Evolutionary conservation across 2,329 filamentous ascomycete species (phyloP).

Genomic region (Apiospora kogelbergensis): DNA sequence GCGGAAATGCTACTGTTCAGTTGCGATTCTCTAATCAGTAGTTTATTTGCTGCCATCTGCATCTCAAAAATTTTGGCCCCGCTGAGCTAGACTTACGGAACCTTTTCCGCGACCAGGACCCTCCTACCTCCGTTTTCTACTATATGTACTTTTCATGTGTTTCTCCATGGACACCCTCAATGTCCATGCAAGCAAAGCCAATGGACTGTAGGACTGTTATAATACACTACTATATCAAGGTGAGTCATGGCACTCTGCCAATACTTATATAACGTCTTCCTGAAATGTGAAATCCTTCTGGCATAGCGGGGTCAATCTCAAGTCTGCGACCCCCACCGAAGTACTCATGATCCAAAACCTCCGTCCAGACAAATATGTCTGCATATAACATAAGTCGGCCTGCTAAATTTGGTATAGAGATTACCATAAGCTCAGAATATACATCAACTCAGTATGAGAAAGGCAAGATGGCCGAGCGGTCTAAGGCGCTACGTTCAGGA

Average conservation of each 20-base stretch:
- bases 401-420: too few relatives aligned
- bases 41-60: neutral
- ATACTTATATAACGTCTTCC: too few relatives aligned
- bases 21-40: neutral
- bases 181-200: too few relatives aligned
- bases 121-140: neutral
- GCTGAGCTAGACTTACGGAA: neutral
- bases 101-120: neutral
- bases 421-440: neutral
- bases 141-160: neutral
- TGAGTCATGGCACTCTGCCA: too few relatives aligned
- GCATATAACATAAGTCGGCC: too few relatives aligned
- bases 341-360: too few relatives aligned
- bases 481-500: conserved; percentile 8
- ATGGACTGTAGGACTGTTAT: too few relatives aligned
- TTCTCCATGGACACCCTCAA: neutral
- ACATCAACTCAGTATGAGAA: neutral
- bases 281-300: too few relatives aligned
- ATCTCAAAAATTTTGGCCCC: conserved; percentile 4
- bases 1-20: neutral
- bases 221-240: too few relatives aligned
- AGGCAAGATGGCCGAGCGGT: conserved; percentile 7
- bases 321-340: too few relatives aligned
- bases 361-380: too few relatives aligned
- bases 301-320: too few relatives aligned